Conservation (phyloP, 2,329 filamentous ascomycete species). For the Calonectria fujianensis region DNA sequence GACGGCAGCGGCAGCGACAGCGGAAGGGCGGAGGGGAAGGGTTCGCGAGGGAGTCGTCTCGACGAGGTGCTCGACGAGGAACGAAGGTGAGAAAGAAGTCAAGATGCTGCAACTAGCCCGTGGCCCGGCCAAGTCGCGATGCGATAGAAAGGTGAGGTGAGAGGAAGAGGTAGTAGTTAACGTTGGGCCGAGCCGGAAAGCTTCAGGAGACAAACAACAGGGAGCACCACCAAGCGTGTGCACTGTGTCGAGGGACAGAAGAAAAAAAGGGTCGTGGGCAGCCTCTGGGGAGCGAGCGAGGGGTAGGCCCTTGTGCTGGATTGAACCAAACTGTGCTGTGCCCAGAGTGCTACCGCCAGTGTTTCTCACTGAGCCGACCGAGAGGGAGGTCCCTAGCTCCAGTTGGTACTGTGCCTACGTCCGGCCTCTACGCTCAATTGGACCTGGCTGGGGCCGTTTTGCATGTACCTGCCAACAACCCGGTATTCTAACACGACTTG, state of each 20-base stretch:
- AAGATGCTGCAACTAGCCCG: slow-evolving; percentile 59
- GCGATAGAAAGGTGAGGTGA: slow-evolving; percentile 46
- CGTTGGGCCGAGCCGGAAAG: slow-evolving; percentile 47
- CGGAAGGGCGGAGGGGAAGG: slow-evolving; percentile 39
- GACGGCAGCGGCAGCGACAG: slow-evolving; percentile 44
- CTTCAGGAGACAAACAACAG: slow-evolving; percentile 57
- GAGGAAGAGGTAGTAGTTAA: slow-evolving; percentile 53
- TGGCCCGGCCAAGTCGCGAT: slow-evolving; percentile 62
- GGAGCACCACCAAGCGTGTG: slow-evolving; percentile 32
- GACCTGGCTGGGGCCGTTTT: slow-evolving; percentile 24
- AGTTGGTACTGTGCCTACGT: slow-evolving; percentile 23
- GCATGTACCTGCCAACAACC: slow-evolving; percentile 14
- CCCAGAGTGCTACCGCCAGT: slow-evolving; percentile 17
- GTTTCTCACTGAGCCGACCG: slow-evolving; percentile 18
- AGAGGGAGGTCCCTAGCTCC: slow-evolving; percentile 1
- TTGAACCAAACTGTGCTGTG: slow-evolving; percentile 19
- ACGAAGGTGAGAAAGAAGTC: slow-evolving; percentile 33
- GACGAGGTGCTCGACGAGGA: slow-evolving; percentile 50
- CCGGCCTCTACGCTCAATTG: slow-evolving; percentile 16
- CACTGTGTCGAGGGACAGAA: slow-evolving; percentile 47
- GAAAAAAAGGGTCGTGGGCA: slow-evolving; percentile 29
- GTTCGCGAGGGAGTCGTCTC: slow-evolving; percentile 41
- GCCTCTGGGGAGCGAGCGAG: slow-evolving; percentile 10
- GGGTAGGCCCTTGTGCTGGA: slow-evolving; percentile 29
- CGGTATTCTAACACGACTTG: slow-evolving; percentile 23